A percentile compares a stretch with the other conserved stretches of the same genome.
Conservation (phyloP, 2,329 filamentous ascomycete genomes). For the Venturia pyrina region DNA sequence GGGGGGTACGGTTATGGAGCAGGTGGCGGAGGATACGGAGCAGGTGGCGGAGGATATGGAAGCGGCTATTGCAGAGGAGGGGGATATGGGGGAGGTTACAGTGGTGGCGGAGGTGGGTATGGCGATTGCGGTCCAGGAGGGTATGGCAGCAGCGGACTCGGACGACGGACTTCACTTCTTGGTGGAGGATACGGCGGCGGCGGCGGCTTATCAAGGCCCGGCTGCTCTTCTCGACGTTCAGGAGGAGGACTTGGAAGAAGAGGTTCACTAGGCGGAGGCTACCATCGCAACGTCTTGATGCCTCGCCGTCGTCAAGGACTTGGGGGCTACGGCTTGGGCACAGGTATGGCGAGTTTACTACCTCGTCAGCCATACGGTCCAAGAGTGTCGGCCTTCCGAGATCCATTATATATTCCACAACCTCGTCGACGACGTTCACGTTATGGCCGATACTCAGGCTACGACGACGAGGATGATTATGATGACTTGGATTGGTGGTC, state of each 20-base stretch:
- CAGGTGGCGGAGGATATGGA: not conserved
- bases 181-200: not conserved
- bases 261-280: not conserved
- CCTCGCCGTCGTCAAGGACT: not conserved
- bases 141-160: not conserved
- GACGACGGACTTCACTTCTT: not conserved
- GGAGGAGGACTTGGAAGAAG: not conserved
- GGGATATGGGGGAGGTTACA: not conserved
- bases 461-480: not conserved
- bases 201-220: not conserved
- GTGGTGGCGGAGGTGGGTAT: not conserved
- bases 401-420: not conserved
- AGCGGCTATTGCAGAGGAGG: not conserved
- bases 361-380: not conserved
- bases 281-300: not conserved
- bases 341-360: not conserved
- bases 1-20: not conserved
- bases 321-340: not conserved
- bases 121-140: not conserved
- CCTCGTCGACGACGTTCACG: not conserved
- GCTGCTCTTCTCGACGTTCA: not conserved
- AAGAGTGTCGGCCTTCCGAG: not conserved
- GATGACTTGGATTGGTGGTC: not conserved
- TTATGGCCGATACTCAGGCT: not conserved
- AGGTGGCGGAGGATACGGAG: not conserved